Evolutionary conservation across 345 rosid species (phyloP), one percentile per base, ranked within the genome.

Genomic region (Arabidopsis suecica): DNA sequence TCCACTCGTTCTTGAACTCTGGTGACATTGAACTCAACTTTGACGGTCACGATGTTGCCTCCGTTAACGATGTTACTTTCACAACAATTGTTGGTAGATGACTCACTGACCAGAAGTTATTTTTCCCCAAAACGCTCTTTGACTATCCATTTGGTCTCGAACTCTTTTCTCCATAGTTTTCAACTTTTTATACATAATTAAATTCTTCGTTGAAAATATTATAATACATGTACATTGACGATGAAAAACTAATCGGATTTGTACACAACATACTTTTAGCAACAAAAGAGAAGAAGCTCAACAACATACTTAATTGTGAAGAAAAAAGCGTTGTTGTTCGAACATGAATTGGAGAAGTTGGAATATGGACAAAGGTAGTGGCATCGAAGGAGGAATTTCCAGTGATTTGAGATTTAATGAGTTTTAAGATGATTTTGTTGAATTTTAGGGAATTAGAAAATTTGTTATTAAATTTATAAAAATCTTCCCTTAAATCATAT

Each of bases 1-100:
- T 85, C 34, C 76, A 71, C 50, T 72, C 81, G 61, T 71, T 72
- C 28, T 58, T 72, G 47, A 66, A 73, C 41, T 74, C 77, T 32
- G 65, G 78, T 4, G 91, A 84, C 49, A 44, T 74, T 1, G 82
- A 85, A 3, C 16, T 73, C 0, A 82, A 87, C 0, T 8, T 61
- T 33, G 87, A 84, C 16, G 76, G 74, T 66, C 88, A 78, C 1
- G 91, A 85, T 42, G 71, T 71, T 57, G 84, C 73, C 42, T 78
- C 89, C 53, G 84, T 91, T 44, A 90, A 84, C 34, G 85, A 83
- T 61, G 9, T 88, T 42, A 86, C 96, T 2, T 83, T 84, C 65
- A 81, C 89, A 8, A 81, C 81, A 76, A 49, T 82, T 25, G 59
- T 56, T 3, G 96, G 90, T 32, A 83, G 91, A 83, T 88, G 69